These are phyloP conservation scores for Erodium moschatum DNA, from an alignment of 441 rosid species.

Conservation along the genomic window DNA sequence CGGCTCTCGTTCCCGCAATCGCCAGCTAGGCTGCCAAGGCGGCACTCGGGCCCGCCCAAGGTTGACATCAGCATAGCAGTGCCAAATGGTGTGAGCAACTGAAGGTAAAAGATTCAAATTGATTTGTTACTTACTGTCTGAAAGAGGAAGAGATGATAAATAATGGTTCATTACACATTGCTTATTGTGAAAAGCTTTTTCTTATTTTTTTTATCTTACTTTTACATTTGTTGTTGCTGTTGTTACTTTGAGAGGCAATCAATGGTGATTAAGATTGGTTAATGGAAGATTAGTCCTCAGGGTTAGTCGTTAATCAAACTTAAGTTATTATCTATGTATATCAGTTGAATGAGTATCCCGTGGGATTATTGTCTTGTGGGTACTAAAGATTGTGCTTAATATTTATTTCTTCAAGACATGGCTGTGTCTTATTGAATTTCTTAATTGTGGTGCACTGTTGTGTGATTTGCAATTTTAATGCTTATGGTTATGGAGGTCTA, in stretches of 20 bases:
- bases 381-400: not conserved
- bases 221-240: not conserved
- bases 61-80: constrained; percentile 35
- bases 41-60: constrained; percentile 55
- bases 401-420: not conserved
- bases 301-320: not conserved
- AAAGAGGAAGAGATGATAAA: not conserved
- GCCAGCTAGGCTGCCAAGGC: constrained; percentile 45
- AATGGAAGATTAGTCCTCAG: too few relatives aligned
- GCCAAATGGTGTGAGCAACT: constrained; percentile 28
- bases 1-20: constrained; percentile 49
- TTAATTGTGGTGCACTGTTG: too few relatives aligned
- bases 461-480: too few relatives aligned
- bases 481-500: too few relatives aligned
- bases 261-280: too few relatives aligned
- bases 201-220: not conserved
- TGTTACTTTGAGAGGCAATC: not conserved
- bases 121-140: not conserved
- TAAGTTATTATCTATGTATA: not conserved
- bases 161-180: not conserved
- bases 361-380: not conserved
- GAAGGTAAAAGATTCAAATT: not conserved
- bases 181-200: constrained; percentile 6
- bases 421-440: not conserved
- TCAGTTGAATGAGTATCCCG: not conserved